Evolutionary conservation across 2,329 filamentous ascomycete genomes (phyloP), one percentile per base, ranked within the genome.

Genomic region (Apiospora kogelbergensis): DNA sequence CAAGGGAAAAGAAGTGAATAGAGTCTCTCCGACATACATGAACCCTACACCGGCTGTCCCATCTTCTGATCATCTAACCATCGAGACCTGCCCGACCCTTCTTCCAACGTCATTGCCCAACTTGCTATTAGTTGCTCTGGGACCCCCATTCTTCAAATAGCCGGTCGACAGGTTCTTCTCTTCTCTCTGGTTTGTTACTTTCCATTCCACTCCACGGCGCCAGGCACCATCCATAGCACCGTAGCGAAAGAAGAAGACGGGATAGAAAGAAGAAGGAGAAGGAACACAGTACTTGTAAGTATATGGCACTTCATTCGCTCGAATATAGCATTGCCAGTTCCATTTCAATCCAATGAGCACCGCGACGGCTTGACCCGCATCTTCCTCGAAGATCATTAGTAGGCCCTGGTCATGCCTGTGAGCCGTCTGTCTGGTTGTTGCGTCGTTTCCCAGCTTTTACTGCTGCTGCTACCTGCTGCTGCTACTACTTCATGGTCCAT

Each of bases 71-170:
- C 53, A 60, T 60, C 53, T 60, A 60, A 37, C 53, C 53, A 45
- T 30, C 40, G 63, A 44, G 30, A 42, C 63, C 63, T 24, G 63
- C 40, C 63, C 15, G 63, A 30, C 41, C 33, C 45, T n/a, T n/a
- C n/a, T n/a, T 45, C 15, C 40, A 65, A 65, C 63, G 41, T 65
- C 63, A 65, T 65, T 65, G 63, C 63, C 63, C 63, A 65, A 65
- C 41, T 42, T 45, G 63, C 63, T 45, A 65, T 26, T 33, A 60
- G 30, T 45, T 45, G 63, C 63, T 41, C 33, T n/a, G 63, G 41
- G 24, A 30, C 63, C 63, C 63, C 63, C 33, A 45, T 65, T 24
- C 45, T 26, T 41, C n/a, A 65, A 65, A 45, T 30, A 30, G 24
- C 40, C 40, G 63, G 63, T 30, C 9, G 63, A 22, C 63, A n/a